phyloP scores from a whole-genome alignment of 176 grass and related monocot genomes.

The Rhynchospora breviuscula region DNA sequence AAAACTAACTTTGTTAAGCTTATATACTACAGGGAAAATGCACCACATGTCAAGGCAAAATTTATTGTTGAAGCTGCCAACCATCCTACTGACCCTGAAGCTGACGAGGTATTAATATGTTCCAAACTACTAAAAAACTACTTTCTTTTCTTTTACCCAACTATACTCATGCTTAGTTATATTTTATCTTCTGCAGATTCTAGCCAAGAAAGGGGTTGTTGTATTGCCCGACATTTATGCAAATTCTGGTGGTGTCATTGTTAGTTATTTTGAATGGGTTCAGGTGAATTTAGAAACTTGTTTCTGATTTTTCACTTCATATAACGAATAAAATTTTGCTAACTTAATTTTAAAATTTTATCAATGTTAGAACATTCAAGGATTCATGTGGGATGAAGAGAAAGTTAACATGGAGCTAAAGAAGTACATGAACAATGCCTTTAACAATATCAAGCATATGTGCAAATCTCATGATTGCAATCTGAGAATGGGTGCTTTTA shows the following conservation, averaged over 20 bases:
- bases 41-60: constrained; percentile 78
- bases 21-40: constrained; percentile 69
- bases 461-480: constrained; percentile 73
- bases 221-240: constrained; percentile 95
- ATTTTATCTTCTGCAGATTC: constrained; percentile 41
- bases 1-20: constrained; percentile 9
- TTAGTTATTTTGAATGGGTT: constrained; percentile 99
- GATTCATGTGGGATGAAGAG: constrained; percentile 98
- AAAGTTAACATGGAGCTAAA: constrained; percentile 90
- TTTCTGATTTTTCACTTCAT: neutral
- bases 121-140: neutral
- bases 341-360: constrained; percentile 19
- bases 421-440: constrained; percentile 85
- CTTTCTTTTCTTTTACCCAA: neutral
- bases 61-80: constrained; percentile 95
- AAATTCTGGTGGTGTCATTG: constrained; percentile 88
- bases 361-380: constrained; percentile 80
- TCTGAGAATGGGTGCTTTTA: constrained; percentile 96
- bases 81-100: constrained; percentile 95
- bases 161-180: neutral
- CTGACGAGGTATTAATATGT: constrained; percentile 64
- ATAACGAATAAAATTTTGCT: constrained; percentile 10
- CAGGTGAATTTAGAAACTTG: constrained; percentile 47
- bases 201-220: constrained; percentile 72
- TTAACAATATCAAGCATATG: constrained; percentile 79